Evolutionary conservation across 768 basidiomycete species (phyloP), one percentile per base, ranked within the genome.

Genomic region (Podaxis pistillaris): DNA sequence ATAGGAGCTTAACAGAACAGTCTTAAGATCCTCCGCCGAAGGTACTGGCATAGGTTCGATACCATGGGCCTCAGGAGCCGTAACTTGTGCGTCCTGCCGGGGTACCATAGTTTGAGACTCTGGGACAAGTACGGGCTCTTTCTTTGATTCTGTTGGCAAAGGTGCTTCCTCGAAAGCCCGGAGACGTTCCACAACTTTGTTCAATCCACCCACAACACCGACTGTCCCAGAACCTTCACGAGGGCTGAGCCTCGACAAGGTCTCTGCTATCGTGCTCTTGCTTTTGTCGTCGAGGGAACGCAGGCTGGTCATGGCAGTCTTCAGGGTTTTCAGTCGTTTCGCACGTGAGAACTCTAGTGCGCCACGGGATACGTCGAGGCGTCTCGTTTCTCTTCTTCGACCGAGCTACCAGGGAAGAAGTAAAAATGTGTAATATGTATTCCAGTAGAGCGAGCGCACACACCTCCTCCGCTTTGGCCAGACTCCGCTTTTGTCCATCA

Each of bases 401-500:
- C 57, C 62, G 30, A 38, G 37, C 46, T 56, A 52, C 41, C 24
- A 62, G n/a, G 41, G 19, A 60, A 37, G 28, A 41, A 30, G 1
- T n/a, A 3, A 19, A 17, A 28, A n/a, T 8, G 6, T 24, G 9
- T 3, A 6, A 1, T 2, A 3, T 46, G 46, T 0, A 52, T 12
- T 26, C 17, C 37, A 28, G 19, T 36, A 47, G 38, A 37, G 0
- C 2, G 15, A 17, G 15, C 8, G 15, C 6, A 70, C 79, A 56
- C 59, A 90, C 92, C 83, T 94, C 93, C 38, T 77, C 75, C 44
- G 83, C 78, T 70, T 94, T 94, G 11, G 93, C 92, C 15, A 71
- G 55, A 69, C 75, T 86, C 24, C 92, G 83, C 62, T 83, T 75
- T 64, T 82, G 81, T 11, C 92, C 93, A 68, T 94, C 92, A 67